Evolutionary conservation across 257 asterid species (phyloP).

Genomic region (Solanum boliviense): DNA sequence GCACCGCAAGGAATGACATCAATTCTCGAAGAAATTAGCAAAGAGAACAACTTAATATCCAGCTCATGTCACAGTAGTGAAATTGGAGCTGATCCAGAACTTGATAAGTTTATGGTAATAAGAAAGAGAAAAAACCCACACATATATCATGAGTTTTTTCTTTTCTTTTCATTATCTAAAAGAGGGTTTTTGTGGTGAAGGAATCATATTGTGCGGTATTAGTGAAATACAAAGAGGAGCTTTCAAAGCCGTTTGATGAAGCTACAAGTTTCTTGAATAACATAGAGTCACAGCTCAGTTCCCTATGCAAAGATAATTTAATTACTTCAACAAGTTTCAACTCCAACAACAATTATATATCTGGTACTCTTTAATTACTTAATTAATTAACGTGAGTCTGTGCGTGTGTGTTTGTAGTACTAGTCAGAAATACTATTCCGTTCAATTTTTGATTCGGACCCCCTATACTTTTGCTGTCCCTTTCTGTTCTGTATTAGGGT

Average conservation of each 20-base stretch:
- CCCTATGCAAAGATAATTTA: conserved; percentile 62
- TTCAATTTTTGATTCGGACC: neutral
- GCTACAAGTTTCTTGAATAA: conserved; percentile 58
- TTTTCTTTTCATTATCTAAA: neutral
- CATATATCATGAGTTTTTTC: neutral
- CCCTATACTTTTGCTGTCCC: neutral
- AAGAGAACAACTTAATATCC: conserved; percentile 17
- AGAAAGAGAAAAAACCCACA: neutral
- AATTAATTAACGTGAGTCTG: neutral
- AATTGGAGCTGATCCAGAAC: conserved; percentile 66
- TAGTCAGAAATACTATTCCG: conserved; percentile 5
- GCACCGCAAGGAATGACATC: conserved; percentile 63
- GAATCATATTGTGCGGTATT: conserved; percentile 61
- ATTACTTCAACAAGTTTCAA: conserved; percentile 6
- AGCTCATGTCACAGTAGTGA: conserved; percentile 1
- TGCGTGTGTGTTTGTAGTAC: neutral
- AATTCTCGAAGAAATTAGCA: conserved; percentile 61
- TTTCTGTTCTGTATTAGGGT: neutral
- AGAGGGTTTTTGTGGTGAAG: conserved; percentile 14
- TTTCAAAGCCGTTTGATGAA: conserved; percentile 70
- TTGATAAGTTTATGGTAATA: conserved; percentile 72
- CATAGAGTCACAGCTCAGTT: conserved; percentile 52
- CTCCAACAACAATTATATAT: conserved; percentile 4
- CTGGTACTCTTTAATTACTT: conserved; percentile 3
- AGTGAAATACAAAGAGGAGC: conserved; percentile 49